A percentile compares a stretch with the other conserved stretches of the same genome.
Conservation (phyloP, 257 asterid genomes). For the Solanum gracilifrons region DNA sequence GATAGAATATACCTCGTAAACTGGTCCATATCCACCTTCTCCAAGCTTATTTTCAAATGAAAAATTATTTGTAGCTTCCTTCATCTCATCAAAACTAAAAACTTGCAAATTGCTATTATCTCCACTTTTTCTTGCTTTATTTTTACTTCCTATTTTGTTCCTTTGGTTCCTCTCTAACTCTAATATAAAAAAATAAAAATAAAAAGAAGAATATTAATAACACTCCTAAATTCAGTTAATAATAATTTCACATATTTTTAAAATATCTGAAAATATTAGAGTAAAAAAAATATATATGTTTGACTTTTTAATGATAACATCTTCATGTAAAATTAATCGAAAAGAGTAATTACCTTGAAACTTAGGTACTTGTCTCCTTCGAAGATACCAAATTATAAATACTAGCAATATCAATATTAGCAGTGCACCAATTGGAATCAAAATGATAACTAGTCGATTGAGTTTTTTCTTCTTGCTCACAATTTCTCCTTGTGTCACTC, state of each 20-base stretch:
- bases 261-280: too few relatives aligned
- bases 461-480: not conserved
- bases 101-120: not conserved
- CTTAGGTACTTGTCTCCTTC: not conserved
- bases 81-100: slow-evolving; percentile 5
- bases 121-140: not conserved
- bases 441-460: not conserved
- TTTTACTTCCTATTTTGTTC: not conserved
- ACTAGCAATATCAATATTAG: not conserved
- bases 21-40: slow-evolving; percentile 13
- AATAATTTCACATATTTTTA: too few relatives aligned
- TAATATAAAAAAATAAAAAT: not conserved
- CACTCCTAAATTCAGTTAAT: too few relatives aligned
- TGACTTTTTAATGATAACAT: not conserved
- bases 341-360: not conserved
- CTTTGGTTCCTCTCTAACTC: not conserved
- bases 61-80: slow-evolving; percentile 3
- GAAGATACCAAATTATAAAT: not conserved
- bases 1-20: slow-evolving; percentile 3
- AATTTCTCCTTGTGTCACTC: not conserved
- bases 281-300: too few relatives aligned
- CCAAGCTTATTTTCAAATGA: slow-evolving; percentile 14
- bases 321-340: not conserved
- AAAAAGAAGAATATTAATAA: too few relatives aligned
- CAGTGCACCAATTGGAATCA: not conserved